Evolutionary conservation across 1,284 basidiomycete species (phyloP), one percentile per base, ranked within the genome.

Genomic region (Cystobasidiaceae sp.): DNA sequence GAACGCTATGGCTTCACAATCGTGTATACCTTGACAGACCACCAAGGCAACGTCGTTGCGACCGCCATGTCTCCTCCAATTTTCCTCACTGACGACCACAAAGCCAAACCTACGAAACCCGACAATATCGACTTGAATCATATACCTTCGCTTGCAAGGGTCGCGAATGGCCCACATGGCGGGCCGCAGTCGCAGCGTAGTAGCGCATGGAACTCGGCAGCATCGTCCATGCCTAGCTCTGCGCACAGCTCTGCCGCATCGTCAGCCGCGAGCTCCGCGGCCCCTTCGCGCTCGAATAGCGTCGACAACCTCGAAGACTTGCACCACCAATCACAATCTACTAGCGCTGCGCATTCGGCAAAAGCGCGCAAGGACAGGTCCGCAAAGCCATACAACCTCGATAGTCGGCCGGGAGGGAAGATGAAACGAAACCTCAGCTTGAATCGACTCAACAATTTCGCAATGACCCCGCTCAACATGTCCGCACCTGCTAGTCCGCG

Each of bases 81-180:
- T 74, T 94, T 98, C 87, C 98, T 98, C 72, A 99, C 94, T 2
- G 96, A 99, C 78, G 96, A 99, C 77, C 93, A 97, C 79, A 97
- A 97, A 79, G 92, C 90, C 37, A 85, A 82, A 5, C 76, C 78
- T 70, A 80, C 63, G 4, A 68, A 64, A n/a, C 55, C 67, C 30
- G 65, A 60, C 30, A 39, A 64, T 11, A 33, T 64, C 30, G 61
- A 64, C 32, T 28, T 64, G 1, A 55, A 55, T 19, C 61, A 64
- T 33, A 45, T 64, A 6, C 13, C 61, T 8, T 64, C 61, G 2
- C 52, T 64, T 3, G 61, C 50, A 37, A 41, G 43, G 11, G 61
- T 64, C 1, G 61, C 61, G 4, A 64, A 64, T 30, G 61, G 61
- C 9, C 50, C 61, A 8, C 15, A 55, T 28, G 43, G 39, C 4